Conservation (phyloP, 345 rosid genomes). For the Leavenworthia alabamica region DNA sequence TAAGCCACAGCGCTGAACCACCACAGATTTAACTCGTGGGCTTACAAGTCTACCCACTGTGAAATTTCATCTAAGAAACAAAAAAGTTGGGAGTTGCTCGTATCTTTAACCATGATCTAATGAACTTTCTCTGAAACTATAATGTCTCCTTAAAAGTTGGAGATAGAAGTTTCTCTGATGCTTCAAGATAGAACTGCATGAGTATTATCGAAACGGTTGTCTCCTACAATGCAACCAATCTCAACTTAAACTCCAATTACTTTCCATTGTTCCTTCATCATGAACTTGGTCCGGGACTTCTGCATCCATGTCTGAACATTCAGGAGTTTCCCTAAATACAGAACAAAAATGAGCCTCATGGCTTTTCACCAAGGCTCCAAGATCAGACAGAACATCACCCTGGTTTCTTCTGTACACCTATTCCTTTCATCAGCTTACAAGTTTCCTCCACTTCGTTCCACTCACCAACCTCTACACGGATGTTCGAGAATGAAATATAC, state of each 20-base stretch:
- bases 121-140: too few relatives aligned
- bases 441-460: slow-evolving; percentile 64
- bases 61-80: too few relatives aligned
- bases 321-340: neutral
- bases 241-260: neutral
- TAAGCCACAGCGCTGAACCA: neutral
- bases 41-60: too few relatives aligned
- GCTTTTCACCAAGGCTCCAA: neutral
- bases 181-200: neutral
- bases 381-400: slow-evolving; percentile 59
- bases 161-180: neutral
- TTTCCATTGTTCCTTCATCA: neutral
- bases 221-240: neutral
- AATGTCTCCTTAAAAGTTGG: neutral
- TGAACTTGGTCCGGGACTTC: neutral
- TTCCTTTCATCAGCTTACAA: slow-evolving; percentile 52
- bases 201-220: too few relatives aligned
- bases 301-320: slow-evolving; percentile 9
- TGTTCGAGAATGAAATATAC: slow-evolving; percentile 64
- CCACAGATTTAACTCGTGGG: neutral
- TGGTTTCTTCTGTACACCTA: slow-evolving; percentile 49
- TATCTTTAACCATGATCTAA: neutral
- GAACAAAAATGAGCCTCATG: neutral
- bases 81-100: too few relatives aligned
- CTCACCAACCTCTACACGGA: slow-evolving; percentile 64